phyloP scores from a whole-genome alignment of 306 rosid genomes.

The Quercus gilva region DNA sequence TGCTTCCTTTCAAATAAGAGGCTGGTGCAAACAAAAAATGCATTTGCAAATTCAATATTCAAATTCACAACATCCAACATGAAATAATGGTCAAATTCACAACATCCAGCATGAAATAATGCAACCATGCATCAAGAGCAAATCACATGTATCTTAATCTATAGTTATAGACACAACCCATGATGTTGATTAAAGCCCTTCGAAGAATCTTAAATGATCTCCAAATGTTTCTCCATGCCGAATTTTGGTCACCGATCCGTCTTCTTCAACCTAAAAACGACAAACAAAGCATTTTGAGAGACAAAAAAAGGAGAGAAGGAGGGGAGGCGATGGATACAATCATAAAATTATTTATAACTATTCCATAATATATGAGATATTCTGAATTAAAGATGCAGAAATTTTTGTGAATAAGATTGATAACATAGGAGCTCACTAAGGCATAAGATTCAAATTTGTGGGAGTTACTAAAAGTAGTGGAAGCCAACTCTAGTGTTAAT shows the following conservation, averaged over 20 bases:
- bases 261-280: constrained; percentile 64
- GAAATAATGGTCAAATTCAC: neutral
- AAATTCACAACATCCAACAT: neutral
- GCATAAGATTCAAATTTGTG: neutral
- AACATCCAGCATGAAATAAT: neutral
- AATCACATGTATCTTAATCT: neutral
- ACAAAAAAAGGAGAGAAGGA: too few relatives aligned
- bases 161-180: neutral
- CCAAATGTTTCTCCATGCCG: constrained; percentile 84
- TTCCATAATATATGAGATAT: neutral
- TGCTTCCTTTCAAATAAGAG: neutral
- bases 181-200: constrained; percentile 57
- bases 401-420: neutral
- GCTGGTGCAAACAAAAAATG: neutral
- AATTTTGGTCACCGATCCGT: constrained; percentile 81
- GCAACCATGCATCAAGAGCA: constrained; percentile 12
- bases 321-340: too few relatives aligned
- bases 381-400: neutral
- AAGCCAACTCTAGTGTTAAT: neutral
- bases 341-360: too few relatives aligned
- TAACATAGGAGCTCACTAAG: neutral
- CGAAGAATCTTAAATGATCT: constrained; percentile 73
- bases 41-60: neutral
- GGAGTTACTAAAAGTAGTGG: neutral
- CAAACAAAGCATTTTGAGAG: neutral